Conservation (phyloP, 2,329 filamentous ascomycete genomes). For the Laburnicola sp. region DNA sequence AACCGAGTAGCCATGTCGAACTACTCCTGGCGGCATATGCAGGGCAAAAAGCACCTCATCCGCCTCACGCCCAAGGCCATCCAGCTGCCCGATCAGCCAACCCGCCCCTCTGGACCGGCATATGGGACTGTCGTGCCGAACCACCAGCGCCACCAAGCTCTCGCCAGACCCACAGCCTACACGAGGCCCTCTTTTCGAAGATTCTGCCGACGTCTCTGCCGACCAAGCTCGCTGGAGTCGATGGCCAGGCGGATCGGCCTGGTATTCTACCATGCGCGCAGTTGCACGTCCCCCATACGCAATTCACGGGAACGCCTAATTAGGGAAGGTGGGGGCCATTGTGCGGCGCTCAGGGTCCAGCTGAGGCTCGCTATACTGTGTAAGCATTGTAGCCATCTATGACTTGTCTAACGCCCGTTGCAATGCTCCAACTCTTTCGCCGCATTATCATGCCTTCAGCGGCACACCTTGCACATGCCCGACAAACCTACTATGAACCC, state of each 20-base stretch:
- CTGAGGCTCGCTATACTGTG: background rate
- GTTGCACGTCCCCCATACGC: too few relatives aligned
- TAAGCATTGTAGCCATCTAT: slow-evolving; percentile 1
- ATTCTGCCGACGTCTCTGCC: background rate
- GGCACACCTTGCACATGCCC: slow-evolving; percentile 23
- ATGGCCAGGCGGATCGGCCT: too few relatives aligned
- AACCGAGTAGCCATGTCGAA: background rate
- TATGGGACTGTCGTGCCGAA: background rate
- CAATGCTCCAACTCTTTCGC: background rate
- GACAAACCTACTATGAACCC: slow-evolving; percentile 37
- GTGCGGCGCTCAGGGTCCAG: background rate
- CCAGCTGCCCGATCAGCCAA: slow-evolving; percentile 12
- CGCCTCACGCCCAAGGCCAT: slow-evolving; percentile 6
- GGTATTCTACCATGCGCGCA: too few relatives aligned
- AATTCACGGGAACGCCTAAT: background rate
- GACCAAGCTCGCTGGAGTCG: too few relatives aligned
- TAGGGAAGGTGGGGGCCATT: slow-evolving; percentile 10
- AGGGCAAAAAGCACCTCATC: slow-evolving; percentile 23
- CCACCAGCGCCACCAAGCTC: background rate
- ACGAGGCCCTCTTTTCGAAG: background rate
- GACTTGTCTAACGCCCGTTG: background rate
- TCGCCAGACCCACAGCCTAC: background rate
- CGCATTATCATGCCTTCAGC: slow-evolving; percentile 10
- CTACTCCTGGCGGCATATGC: slow-evolving; percentile 24
- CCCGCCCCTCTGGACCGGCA: slow-evolving; percentile 24